A percentile compares a stretch with the other conserved stretches of the same genome.
Evolutionary conservation across 2,329 filamentous ascomycete species (phyloP).

Genomic region (Fusarium xyrophilum): DNA sequence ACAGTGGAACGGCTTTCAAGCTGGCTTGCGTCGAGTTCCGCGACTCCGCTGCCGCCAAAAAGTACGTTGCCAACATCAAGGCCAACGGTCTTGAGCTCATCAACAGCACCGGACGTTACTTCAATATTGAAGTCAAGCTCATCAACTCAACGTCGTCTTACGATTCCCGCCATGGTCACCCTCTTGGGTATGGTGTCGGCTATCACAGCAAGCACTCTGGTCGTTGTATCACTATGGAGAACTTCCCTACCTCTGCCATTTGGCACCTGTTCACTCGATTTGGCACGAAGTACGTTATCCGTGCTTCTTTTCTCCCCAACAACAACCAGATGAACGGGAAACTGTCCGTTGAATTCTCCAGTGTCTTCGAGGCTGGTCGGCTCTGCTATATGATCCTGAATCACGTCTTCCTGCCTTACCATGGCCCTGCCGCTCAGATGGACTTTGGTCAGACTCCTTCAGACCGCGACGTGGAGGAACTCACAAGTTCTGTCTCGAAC

Average conservation of each 20-base stretch:
- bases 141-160: neutral
- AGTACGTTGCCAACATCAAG: neutral
- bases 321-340: neutral
- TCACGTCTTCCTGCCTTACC: fast-evolving
- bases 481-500: neutral
- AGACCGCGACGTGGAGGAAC: neutral
- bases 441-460: neutral
- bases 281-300: conserved; percentile 14
- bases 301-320: neutral
- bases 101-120: neutral
- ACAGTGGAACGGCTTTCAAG: fast-evolving
- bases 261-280: conserved; percentile 34
- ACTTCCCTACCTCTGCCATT: conserved; percentile 29
- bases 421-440: fast-evolving
- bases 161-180: neutral
- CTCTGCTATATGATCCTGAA: neutral
- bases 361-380: conserved; percentile 6
- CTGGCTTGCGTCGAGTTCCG: conserved; percentile 34
- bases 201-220: neutral
- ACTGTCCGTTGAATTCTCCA: conserved; percentile 33
- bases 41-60: neutral
- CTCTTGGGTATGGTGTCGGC: neutral
- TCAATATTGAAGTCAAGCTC: fast-evolving
- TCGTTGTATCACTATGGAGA: conserved; percentile 19
- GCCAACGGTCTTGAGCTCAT: neutral